Evolutionary conservation across 2,329 filamentous ascomycete species (phyloP), one percentile per base, ranked within the genome.

Genomic region (Didymella keratinophila): DNA sequence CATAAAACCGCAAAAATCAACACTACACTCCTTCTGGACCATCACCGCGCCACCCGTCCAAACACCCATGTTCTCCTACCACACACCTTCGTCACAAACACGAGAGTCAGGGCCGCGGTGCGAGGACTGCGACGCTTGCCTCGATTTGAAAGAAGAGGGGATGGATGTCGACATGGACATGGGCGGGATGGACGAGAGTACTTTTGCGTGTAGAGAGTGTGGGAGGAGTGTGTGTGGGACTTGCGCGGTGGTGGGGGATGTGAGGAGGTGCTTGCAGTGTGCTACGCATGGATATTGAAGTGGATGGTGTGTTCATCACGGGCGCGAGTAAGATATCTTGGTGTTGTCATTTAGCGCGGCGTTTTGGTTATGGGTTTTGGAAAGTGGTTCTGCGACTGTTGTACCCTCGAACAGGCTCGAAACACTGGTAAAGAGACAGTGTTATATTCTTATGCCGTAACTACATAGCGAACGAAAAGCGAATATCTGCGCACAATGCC

Each of bases 21-120:
- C 80, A 2, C 68, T 83, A 1, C 81, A 83, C 57, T 72, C 76
- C 2, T 82, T 83, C 66, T 83, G 81, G 81, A 75, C 74, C 11
- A 72, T 82, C 1, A 65, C 75, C 8, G 72, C 75, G 16, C 66
- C 72, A 3, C 73, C 69, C 7, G 69, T 73, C 2, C 66, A 69
- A 18, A 45, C 66, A 20, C 59, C 60, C 10, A 34, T 63, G 32
- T 68, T 68, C 53, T 48, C 62, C 3, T 56, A 51, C n/a, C 58
- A 67, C 28, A 46, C 58, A n/a, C 56, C 55, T 51, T 56, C 47
- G 32, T 16, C 56, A 10, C 62, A 62, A 25, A 2, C 55, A 8
- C 37, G 18, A 1, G 27, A 45, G 23, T 60, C 66, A 8, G 54
- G 59, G 4, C 65, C 70, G 55, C 69, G 70, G 12, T 82, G 80